A percentile compares a stretch with the other conserved stretches of the same genome.
These are phyloP conservation scores for Amanita thiersii DNA, from an alignment of 768 basidiomycete species.

Conservation along the genomic window DNA sequence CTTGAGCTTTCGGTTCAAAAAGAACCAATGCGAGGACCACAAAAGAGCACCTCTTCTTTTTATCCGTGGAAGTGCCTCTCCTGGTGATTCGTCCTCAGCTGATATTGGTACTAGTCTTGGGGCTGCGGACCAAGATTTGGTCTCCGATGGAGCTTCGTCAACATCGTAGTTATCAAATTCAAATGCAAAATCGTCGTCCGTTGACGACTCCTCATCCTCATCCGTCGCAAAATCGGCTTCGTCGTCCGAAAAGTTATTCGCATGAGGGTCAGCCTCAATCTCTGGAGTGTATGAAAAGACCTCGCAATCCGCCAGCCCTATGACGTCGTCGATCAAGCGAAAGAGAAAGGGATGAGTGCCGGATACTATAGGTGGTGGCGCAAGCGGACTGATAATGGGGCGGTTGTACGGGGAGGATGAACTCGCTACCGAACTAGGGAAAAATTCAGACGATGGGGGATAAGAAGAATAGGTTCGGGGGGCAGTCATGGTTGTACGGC, in stretches of 20 bases:
- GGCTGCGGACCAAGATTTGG: constrained; percentile 26
- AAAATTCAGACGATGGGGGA: constrained; percentile 66
- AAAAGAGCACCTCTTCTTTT: constrained; percentile 73
- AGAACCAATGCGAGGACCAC: constrained; percentile 98
- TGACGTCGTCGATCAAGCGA: constrained; percentile 82
- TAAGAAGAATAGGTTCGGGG: constrained; percentile 84
- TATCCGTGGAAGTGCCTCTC: constrained; percentile 34
- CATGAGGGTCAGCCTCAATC: constrained; percentile 91
- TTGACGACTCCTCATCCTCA: constrained; percentile 62
- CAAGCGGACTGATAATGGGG: constrained; percentile 52
- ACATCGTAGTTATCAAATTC: constrained; percentile 78
- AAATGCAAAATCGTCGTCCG: constrained; percentile 65
- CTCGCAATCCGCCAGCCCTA: constrained; percentile 87
- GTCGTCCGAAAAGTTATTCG: constrained; percentile 70
- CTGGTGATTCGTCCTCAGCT: constrained; percentile 29
- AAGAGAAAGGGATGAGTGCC: constrained; percentile 88
- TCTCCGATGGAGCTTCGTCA: constrained; percentile 43
- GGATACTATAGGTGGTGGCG: constrained; percentile 64
- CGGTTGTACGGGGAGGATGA: constrained; percentile 62
- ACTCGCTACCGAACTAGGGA: constrained; percentile 67
- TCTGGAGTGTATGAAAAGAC: constrained; percentile 94
- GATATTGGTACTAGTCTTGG: constrained; percentile 31
- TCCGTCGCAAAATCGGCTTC: constrained; percentile 65
- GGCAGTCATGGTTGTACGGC: constrained; percentile 54
- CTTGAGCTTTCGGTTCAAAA: constrained; percentile 88